A percentile compares a stretch with the other conserved stretches of the same genome.
Conservation (phyloP, 805 yeast genomes). For the Yarrowia yakushimensis region DNA sequence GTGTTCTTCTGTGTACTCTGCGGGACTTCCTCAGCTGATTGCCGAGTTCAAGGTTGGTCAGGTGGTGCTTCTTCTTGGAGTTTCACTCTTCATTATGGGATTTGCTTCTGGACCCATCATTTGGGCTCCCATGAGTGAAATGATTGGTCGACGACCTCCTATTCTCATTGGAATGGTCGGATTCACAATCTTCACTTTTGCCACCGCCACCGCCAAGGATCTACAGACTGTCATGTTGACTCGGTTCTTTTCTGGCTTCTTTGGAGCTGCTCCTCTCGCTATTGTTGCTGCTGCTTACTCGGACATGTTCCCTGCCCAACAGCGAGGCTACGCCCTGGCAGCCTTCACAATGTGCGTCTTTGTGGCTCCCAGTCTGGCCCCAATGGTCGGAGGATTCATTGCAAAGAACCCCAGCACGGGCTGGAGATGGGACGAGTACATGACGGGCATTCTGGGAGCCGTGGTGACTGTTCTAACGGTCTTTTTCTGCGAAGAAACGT, state of each 20-base stretch:
- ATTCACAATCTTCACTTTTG: conserved; percentile 57
- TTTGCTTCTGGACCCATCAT: conserved; percentile 82
- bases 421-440: conserved; percentile 81
- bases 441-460: conserved; percentile 60
- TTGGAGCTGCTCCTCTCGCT: conserved; percentile 78
- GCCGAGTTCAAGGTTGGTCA: conserved; percentile 52
- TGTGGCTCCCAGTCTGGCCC: conserved; percentile 69
- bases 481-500: conserved; percentile 62
- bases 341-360: conserved; percentile 67
- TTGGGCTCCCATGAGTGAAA: conserved; percentile 76
- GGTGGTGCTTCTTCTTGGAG: conserved; percentile 60
- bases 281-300: conserved; percentile 80
- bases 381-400: conserved; percentile 66
- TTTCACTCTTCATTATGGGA: conserved; percentile 73
- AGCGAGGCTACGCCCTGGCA: conserved; percentile 68
- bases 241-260: conserved; percentile 70
- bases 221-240: conserved; percentile 69
- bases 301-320: conserved; percentile 60
- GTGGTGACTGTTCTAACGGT: conserved; percentile 42
- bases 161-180: conserved; percentile 51
- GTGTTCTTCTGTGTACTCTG: conserved; percentile 70
- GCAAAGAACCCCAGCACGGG: conserved; percentile 35
- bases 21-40: conserved; percentile 49
- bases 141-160: conserved; percentile 65
- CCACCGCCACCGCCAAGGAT: conserved; percentile 66